Evolutionary conservation across 2,329 filamentous ascomycete genomes (phyloP), one percentile per base, ranked within the genome.

Genomic region (Leptographium wingfieldii): DNA sequence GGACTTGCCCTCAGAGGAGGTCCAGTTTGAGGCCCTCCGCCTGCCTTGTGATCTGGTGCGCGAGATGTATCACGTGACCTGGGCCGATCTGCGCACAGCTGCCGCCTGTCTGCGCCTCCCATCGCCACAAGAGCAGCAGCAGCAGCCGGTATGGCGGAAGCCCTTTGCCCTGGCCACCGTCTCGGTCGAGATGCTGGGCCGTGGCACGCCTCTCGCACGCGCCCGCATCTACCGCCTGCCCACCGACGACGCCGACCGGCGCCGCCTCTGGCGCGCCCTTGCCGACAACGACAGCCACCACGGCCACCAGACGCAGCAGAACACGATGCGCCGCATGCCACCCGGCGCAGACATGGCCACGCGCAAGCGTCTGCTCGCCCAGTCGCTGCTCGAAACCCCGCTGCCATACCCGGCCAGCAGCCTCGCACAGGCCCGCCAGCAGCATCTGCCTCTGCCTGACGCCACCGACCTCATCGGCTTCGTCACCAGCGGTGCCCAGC

Each of bases 221-320:
- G 90, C 92, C 4, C 83, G 94, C 43, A 85, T 97, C 64, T 99
- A 97, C 72, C 85, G 89, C 16, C 82, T 97, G 19, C 89, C 92
- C n/a, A 71, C 68, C 9, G 62, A 62, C 19, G 52, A 58, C 53
- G 19, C 64, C 64, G 58, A 71, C 79, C 78, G 92, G 1, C 82
- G 86, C 19, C 73, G 76, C 7, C 79, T 86, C 69, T 96, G 92
- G 92, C 80, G 95, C 5, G 77, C 84, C 5, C 58, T 56, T 10
- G 59, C 58, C 22, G 22, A 31, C 46, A 1, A 14, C 16, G 5
- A 16, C 19, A 16, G 29, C 2, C 48, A 33, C 1, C 35, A 46
- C 43, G 14, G 25, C 19, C 6, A 9, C 52, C 19, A 40, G 6
- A 12, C 58, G 55, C 5, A 60, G 31, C 55, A 66, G 57, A 62